Evolutionary conservation across 2,329 filamentous ascomycete genomes (phyloP), one percentile per base, ranked within the genome.

Genomic region (Alternaria arborescens): DNA sequence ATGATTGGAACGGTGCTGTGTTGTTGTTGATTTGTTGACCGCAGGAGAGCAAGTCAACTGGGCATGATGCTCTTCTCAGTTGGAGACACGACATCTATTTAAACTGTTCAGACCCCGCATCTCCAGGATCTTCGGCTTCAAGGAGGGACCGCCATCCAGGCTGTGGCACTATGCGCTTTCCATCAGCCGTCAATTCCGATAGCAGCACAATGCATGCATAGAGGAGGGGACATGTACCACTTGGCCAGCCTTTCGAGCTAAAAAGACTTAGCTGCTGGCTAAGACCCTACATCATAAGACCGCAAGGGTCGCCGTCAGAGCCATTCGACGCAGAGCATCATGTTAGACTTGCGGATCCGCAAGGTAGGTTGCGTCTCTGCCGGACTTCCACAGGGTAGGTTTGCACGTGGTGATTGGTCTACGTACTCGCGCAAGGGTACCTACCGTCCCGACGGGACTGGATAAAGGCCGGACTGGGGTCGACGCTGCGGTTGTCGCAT

Each of bases 91-190:
- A 56, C 18, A 60, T 64, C 65, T 66, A 68, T 72, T 70, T 76
- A 75, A 76, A 72, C 52, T 42, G 18, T 12, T 28, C 54, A 64
- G 44, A 77, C 74, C 76, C 76, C 76, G 73, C 75, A 75, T 70
- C 55, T 57, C 42, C 48, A 60, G 54, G 52, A 50, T 52, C 40
- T 55, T 72, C 70, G 71, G 72, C 52, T 58, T 38, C 64, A 68
- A 61, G 62, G 66, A 74, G 51, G 61, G 65, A 53, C 68, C 54
- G 62, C 68, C 65, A 69, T 58, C 56, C 71, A 64, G 65, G 51
- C 52, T 64, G 58, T 62, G 47, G 52, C 44, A 58, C 52, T 38
- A 50, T 57, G 61, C 61, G 52, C 63, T 47, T 64, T 48, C 55
- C 55, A 64, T 66, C 62, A 65, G 54, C 65, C 47, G 48, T 60